Percentiles rank a stretch among this genome's conserved stretches.
These are phyloP conservation scores for Tylopilus felleus DNA, from an alignment of 768 basidiomycete genomes.

Conservation along the genomic window DNA sequence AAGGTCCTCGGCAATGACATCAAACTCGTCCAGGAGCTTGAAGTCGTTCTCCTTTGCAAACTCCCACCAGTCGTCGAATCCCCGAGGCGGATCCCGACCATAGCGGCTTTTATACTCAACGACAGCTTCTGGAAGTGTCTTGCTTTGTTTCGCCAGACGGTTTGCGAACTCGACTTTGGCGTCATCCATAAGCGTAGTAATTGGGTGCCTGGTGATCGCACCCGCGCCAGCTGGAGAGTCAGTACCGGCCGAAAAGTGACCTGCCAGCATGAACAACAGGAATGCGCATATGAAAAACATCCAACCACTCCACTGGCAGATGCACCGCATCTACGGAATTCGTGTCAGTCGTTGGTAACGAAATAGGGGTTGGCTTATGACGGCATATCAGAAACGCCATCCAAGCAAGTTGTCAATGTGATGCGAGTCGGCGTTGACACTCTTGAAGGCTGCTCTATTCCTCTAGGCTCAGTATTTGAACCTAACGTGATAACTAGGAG, in stretches of 20 bases:
- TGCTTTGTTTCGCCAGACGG: slow-evolving; percentile 72
- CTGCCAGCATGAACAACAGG: slow-evolving; percentile 48
- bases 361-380: too few relatives aligned
- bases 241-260: slow-evolving; percentile 40
- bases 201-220: slow-evolving; percentile 58
- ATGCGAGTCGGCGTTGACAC: too few relatives aligned
- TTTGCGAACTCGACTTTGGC: slow-evolving; percentile 71
- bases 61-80: slow-evolving; percentile 88
- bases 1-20: slow-evolving; percentile 72
- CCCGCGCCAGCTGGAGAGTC: slow-evolving; percentile 2
- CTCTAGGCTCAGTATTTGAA: too few relatives aligned
- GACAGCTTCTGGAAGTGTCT: slow-evolving; percentile 74
- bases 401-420: too few relatives aligned
- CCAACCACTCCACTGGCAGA: slow-evolving; percentile 29
- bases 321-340: slow-evolving; percentile 12
- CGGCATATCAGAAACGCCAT: too few relatives aligned
- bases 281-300: slow-evolving; percentile 41
- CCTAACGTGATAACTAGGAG: too few relatives aligned
- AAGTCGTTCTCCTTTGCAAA: slow-evolving; percentile 73
- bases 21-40: slow-evolving; percentile 88
- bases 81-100: slow-evolving; percentile 74
- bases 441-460: too few relatives aligned
- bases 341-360: too few relatives aligned
- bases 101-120: slow-evolving; percentile 80
- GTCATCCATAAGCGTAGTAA: slow-evolving; percentile 76